A percentile compares a stretch with the other conserved stretches of the same genome.
phyloP scores from a whole-genome alignment of 1,139 yeast genomes.

The Debaryomyces robertsiae region DNA sequence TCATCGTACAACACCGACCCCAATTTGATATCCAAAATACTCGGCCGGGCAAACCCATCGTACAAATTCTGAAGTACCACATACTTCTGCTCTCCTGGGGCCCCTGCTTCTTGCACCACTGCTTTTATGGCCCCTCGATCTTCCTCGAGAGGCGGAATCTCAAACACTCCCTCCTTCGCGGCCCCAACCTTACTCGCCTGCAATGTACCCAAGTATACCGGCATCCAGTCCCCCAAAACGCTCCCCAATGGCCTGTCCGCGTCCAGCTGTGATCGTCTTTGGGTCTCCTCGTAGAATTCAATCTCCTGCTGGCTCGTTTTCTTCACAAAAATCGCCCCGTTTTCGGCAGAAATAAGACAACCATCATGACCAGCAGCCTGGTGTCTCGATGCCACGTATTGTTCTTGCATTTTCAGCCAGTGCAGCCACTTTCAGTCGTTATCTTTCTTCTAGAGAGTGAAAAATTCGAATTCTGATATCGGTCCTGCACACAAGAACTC shows the following conservation, averaged over 20 bases:
- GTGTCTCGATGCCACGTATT: slow-evolving; percentile 28
- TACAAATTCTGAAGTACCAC: slow-evolving; percentile 78
- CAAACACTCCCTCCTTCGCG: slow-evolving; percentile 10
- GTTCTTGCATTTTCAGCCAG: neutral
- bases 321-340: slow-evolving; percentile 73
- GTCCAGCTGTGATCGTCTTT: slow-evolving; percentile 22
- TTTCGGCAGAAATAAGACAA: slow-evolving; percentile 54
- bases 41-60: slow-evolving; percentile 63
- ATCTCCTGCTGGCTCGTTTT: slow-evolving; percentile 65
- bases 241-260: slow-evolving; percentile 35
- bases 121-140: slow-evolving; percentile 7
- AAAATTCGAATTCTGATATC: neutral
- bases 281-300: slow-evolving; percentile 60
- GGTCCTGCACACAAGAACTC: slow-evolving; percentile 9
- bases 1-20: slow-evolving; percentile 73
- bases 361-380: slow-evolving; percentile 95
- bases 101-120: neutral
- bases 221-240: slow-evolving; percentile 57
- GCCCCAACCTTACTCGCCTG: slow-evolving; percentile 14
- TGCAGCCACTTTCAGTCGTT: too few relatives aligned
- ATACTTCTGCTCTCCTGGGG: slow-evolving; percentile 26
- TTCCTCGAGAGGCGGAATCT: slow-evolving; percentile 7
- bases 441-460: neutral
- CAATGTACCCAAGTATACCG: slow-evolving; percentile 42
- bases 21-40: slow-evolving; percentile 79